A percentile compares a stretch with the other conserved stretches of the same genome.
phyloP scores from a whole-genome alignment of 768 basidiomycete species.

The Lactifluus piperatus region DNA sequence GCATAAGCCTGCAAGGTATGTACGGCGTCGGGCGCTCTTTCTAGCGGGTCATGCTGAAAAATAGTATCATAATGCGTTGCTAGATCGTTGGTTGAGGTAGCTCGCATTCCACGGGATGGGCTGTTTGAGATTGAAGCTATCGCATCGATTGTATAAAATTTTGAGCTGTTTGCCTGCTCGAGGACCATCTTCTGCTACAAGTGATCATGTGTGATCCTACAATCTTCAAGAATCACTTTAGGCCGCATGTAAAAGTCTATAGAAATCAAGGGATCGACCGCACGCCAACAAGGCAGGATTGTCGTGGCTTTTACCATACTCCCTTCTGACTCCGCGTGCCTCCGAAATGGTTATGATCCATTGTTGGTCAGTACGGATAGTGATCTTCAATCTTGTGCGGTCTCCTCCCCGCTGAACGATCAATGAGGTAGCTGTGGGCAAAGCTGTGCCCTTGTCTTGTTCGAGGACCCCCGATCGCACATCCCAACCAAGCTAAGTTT shows the following conservation, averaged over 20 bases:
- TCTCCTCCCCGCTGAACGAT: too few relatives aligned
- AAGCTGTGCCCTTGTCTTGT: too few relatives aligned
- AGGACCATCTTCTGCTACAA: too few relatives aligned
- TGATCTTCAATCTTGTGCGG: too few relatives aligned
- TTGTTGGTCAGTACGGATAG: too few relatives aligned
- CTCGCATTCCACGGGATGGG: slow-evolving; percentile 83
- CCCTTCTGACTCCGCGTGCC: background rate
- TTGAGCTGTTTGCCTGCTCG: background rate
- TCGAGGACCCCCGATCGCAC: too few relatives aligned
- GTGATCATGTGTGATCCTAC: background rate
- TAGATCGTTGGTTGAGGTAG: slow-evolving; percentile 76
- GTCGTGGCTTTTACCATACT: background rate
- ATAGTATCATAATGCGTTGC: background rate
- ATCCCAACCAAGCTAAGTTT: too few relatives aligned
- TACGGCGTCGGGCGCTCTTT: background rate
- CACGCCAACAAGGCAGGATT: too few relatives aligned
- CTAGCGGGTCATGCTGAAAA: background rate
- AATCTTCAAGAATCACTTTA: background rate
- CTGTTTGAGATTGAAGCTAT: slow-evolving; percentile 90
- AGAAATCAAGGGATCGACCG: too few relatives aligned
- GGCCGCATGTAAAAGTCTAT: too few relatives aligned
- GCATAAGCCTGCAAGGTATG: slow-evolving; percentile 77
- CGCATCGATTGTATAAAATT: slow-evolving; percentile 30
- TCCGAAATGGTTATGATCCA: background rate
- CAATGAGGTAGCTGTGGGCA: too few relatives aligned